Base-by-base conservation (phyloP, 345 rosid species). In the Eucalyptus melliodora region DNA sequence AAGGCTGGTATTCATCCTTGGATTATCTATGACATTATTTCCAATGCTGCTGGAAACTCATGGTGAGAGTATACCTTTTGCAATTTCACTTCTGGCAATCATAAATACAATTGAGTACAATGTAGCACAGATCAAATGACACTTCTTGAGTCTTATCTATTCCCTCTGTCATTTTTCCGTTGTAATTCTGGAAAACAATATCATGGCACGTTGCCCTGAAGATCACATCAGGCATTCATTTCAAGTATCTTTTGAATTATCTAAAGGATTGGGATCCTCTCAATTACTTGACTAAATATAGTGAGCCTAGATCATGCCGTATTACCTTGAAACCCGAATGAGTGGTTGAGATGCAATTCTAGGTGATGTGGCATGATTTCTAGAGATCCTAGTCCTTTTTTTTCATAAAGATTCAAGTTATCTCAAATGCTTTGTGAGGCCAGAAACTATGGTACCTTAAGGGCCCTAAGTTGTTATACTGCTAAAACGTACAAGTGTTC, bases 31-130 rank as follows among this genome's bases (percentile, higher is more conserved):
- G 95, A 97, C 93, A 97, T 97, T 90, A 95, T 97, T 90, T 95
- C 99, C 85, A 96, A 97, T 94, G 99, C 99, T 88, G 99, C 99
- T 92, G 99, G 99, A 90, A 97, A 95, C 92, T 97, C 99, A 91
- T 95, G 99, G 99, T 97, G 88, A 89, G 96, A 88, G 49, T 88
- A 91, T 77, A 50, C 62, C 89, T 87, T 50, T 89, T 59, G 47
- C 30, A 56, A 62, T 81, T 87, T 24, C 67, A 80, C 44, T 80
- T 31, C 27, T n/a, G 37, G 87, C 26, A 51, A 86, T 86, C 44
- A 21, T 53, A 51, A n/a, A 31, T 47, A 31, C 34, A 50, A 86
- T 56, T 59, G 31, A 21, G 21, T 59, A 51, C 50, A 87, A 59
- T 87, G 47, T 60, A 49, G 40, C 40, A 49, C 85, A 81, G 26